Evolutionary conservation across 345 rosid genomes (phyloP).

Genomic region (Dipteronia dyeriana): DNA sequence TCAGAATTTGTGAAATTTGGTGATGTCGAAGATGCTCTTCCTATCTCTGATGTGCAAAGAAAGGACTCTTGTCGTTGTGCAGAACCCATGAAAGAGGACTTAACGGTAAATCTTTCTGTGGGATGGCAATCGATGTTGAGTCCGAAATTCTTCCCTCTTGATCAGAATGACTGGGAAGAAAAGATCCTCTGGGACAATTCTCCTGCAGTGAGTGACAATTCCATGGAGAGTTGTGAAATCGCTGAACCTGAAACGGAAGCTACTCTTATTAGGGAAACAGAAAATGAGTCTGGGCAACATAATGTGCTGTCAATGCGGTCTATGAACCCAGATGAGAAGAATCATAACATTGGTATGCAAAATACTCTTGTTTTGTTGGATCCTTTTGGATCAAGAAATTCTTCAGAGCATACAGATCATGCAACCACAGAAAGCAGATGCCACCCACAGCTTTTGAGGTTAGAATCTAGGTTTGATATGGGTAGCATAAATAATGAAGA

Average conservation of each 20-base stretch:
- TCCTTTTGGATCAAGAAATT: conserved; percentile 50
- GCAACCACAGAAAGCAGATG: conserved; percentile 34
- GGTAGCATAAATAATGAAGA: conserved; percentile 34
- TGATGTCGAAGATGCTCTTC: conserved; percentile 29
- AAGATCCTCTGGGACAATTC: conserved; percentile 78
- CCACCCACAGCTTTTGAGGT: conserved; percentile 92
- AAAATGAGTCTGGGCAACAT: conserved; percentile 32
- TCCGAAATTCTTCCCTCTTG: conserved; percentile 64
- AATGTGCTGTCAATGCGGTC: conserved; percentile 28
- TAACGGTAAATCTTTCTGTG: conserved; percentile 34
- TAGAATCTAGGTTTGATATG: conserved; percentile 56
- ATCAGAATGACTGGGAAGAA: conserved; percentile 93
- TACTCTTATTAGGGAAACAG: conserved; percentile 38
- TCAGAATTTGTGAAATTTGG: conserved; percentile 42
- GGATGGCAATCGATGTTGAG: conserved; percentile 53
- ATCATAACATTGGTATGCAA: conserved; percentile 28
- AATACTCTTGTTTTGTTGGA: conserved; percentile 49
- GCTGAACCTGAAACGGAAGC: conserved; percentile 37
- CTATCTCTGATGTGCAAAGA: conserved; percentile 40
- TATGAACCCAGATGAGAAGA: conserved; percentile 35
- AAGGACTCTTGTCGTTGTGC: conserved; percentile 55
- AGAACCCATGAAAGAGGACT: conserved; percentile 66
- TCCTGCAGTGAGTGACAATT: conserved; percentile 46
- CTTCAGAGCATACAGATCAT: conserved; percentile 26
- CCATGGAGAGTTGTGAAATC: conserved; percentile 44